Conservation (phyloP, 768 basidiomycete genomes). For the Phanerochaete carnosa region DNA sequence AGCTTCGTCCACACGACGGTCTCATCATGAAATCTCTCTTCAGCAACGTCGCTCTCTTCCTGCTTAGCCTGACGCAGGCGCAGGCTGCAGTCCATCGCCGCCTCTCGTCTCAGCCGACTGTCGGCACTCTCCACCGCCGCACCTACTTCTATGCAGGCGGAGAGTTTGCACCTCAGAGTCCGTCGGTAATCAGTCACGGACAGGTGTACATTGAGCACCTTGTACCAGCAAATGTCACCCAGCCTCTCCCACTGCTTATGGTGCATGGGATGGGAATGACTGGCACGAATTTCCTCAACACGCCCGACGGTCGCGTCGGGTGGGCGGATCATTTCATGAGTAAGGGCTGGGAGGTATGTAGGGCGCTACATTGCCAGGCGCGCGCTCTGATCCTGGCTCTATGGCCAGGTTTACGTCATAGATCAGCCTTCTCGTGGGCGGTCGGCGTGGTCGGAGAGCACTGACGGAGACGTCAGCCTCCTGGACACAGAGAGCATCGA, state of each 20-base stretch:
- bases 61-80: too few species aligned
- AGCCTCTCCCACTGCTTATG: background rate
- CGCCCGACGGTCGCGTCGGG: conserved; percentile 2
- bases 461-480: background rate
- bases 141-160: background rate
- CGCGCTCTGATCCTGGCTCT: background rate
- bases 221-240: background rate
- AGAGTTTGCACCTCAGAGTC: background rate
- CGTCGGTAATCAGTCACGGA: background rate
- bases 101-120: background rate
- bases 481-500: background rate
- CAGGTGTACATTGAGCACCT: conserved; percentile 4
- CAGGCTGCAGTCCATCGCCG: too few species aligned
- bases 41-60: too few species aligned
- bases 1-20: too few species aligned
- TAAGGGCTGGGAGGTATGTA: background rate
- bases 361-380: background rate
- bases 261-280: background rate
- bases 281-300: conserved; percentile 3
- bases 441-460: background rate
- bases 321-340: conserved; percentile 5
- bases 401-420: background rate
- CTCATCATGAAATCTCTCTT: too few species aligned
- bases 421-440: conserved; percentile 1
- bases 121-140: background rate